Conservation (phyloP, 1,284 basidiomycete species). For the Taiwanofungus camphoratus region DNA sequence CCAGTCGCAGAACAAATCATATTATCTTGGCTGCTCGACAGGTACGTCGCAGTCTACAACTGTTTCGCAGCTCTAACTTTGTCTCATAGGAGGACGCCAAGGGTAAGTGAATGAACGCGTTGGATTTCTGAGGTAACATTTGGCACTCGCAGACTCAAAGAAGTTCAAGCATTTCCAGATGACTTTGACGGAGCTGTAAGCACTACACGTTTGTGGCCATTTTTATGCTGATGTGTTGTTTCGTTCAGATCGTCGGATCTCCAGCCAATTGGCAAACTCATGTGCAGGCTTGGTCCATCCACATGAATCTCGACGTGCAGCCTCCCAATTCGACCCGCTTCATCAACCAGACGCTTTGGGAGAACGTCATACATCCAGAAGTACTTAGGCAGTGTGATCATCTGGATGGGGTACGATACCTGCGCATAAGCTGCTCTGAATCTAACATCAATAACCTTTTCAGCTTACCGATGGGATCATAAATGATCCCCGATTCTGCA, state of each 20-base stretch:
- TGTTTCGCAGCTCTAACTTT: neutral
- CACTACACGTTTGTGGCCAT: slow-evolving; percentile 17
- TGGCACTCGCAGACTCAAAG: slow-evolving; percentile 12
- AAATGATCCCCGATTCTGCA: slow-evolving; percentile 28
- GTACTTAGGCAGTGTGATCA: slow-evolving; percentile 21
- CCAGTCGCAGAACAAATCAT: slow-evolving; percentile 16
- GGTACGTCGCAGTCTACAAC: neutral
- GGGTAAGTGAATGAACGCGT: slow-evolving; percentile 3
- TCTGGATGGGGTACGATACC: slow-evolving; percentile 20
- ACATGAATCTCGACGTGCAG: slow-evolving; percentile 10
- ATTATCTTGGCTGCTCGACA: slow-evolving; percentile 16
- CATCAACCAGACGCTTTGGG: slow-evolving; percentile 13
- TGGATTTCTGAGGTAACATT: no score
- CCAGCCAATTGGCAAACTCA: slow-evolving; percentile 17
- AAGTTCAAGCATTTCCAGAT: slow-evolving; percentile 15
- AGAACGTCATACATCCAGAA: slow-evolving; percentile 15
- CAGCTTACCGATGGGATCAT: slow-evolving; percentile 28
- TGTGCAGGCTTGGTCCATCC: slow-evolving; percentile 12
- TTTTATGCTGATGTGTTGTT: neutral
- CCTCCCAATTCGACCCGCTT: slow-evolving; percentile 11
- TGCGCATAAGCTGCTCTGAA: neutral
- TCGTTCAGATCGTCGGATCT: slow-evolving; percentile 15
- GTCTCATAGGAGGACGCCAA: slow-evolving; percentile 12
- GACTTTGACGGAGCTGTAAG: slow-evolving; percentile 7
- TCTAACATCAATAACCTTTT: slow-evolving; percentile 1